Conservation (phyloP, 140 eudicot species). For the Oenanthe javanica region DNA sequence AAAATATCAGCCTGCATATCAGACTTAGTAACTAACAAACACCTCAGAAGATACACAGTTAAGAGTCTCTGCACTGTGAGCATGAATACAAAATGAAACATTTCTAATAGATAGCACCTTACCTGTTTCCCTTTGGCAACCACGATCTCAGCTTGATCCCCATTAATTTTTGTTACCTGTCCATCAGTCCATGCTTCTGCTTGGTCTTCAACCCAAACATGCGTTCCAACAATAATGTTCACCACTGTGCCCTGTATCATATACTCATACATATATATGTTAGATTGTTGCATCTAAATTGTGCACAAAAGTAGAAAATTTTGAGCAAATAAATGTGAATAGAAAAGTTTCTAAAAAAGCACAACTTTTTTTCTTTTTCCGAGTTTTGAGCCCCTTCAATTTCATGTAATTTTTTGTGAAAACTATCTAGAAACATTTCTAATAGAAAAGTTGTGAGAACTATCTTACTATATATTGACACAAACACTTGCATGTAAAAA, state of each 20-base stretch:
- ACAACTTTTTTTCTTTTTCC: not conserved
- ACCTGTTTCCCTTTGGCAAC: conserved; percentile 67
- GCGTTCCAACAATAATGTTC: conserved; percentile 80
- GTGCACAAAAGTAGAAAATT: not conserved
- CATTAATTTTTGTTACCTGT: conserved; percentile 57
- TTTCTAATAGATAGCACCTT: not conserved
- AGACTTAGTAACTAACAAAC: not conserved
- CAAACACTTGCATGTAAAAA: not conserved
- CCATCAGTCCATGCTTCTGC: conserved; percentile 79
- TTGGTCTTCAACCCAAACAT: conserved; percentile 89
- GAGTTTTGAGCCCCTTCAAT: not conserved
- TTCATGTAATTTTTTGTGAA: too few species aligned
- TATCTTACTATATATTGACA: not conserved
- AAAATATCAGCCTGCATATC: not conserved
- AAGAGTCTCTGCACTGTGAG: too few species aligned
- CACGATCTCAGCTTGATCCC: conserved; percentile 61
- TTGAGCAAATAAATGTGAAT: not conserved
- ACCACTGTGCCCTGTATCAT: conserved; percentile 72
- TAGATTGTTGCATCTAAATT: not conserved
- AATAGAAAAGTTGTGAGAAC: too few species aligned
- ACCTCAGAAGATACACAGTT: not conserved
- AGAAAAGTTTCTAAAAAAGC: not conserved
- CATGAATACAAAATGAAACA: not conserved
- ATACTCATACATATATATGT: not conserved
- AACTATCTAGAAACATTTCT: too few species aligned